Percentiles rank a stretch among this genome's conserved stretches.
Evolutionary conservation across 768 basidiomycete species (phyloP).

Genomic region (Albatrellus ellisii): DNA sequence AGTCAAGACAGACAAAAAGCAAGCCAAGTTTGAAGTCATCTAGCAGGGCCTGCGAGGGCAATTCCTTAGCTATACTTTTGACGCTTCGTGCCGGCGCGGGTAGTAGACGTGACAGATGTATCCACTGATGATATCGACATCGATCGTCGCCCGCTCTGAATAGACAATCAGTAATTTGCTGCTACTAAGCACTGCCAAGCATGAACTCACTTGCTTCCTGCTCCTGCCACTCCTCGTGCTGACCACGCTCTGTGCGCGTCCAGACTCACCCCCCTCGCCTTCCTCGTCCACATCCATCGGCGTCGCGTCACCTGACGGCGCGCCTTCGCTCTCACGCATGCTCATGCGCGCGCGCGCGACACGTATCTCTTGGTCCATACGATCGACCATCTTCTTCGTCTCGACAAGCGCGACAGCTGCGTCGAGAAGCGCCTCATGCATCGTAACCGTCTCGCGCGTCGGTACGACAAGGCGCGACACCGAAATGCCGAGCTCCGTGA

Average conservation of each 20-base stretch:
- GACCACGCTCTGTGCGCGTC: constrained; percentile 51
- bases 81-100: constrained; percentile 13
- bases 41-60: constrained; percentile 3
- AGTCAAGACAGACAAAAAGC: not conserved
- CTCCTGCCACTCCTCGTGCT: constrained; percentile 25
- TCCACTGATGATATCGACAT: constrained; percentile 69
- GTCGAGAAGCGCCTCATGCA: constrained; percentile 62
- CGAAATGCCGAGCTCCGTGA: constrained; percentile 65
- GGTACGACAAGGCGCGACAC: constrained; percentile 85
- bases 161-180: not conserved
- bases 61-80: constrained; percentile 10
- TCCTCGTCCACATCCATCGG: constrained; percentile 24
- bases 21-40: constrained; percentile 3
- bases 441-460: constrained; percentile 65
- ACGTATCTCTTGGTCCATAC: constrained; percentile 74
- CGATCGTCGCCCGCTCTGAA: constrained; percentile 34
- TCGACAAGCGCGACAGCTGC: constrained; percentile 70
- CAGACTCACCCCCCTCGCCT: constrained; percentile 36
- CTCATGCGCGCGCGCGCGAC: constrained; percentile 52
- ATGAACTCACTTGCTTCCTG: constrained; percentile 43
- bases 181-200: not conserved
- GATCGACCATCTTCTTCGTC: constrained; percentile 78
- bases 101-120: constrained; percentile 23
- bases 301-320: constrained; percentile 22
- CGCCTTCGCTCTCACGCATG: constrained; percentile 29